Percentiles rank a stretch among this genome's conserved stretches.
Evolutionary conservation across 805 yeast species (phyloP).

Genomic region (Teunomyces pallodes): DNA sequence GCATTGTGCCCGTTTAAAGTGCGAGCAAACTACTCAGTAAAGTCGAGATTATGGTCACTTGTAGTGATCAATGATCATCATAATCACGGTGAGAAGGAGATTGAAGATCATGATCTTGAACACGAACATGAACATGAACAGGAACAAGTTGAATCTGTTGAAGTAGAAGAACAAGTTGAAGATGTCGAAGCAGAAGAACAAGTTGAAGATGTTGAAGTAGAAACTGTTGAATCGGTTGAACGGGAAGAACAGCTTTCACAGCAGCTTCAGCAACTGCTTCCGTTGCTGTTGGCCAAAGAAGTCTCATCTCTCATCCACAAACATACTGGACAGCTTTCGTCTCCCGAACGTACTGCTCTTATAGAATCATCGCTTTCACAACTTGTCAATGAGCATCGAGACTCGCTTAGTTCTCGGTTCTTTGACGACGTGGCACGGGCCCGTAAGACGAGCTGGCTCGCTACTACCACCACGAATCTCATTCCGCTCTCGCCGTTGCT

Average conservation of each 20-base stretch:
- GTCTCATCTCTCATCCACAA: conserved; percentile 7
- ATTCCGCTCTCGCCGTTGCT: conserved; percentile 31
- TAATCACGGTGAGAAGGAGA: conserved; percentile 40
- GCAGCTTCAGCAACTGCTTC: background rate
- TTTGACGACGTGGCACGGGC: conserved; percentile 4
- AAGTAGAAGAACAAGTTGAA: background rate
- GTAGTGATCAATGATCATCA: conserved; percentile 60
- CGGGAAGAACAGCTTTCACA: background rate
- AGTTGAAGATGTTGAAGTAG: background rate
- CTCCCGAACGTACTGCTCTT: conserved; percentile 8
- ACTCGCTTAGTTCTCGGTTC: conserved; percentile 7
- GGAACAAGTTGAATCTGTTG: background rate
- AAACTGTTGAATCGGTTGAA: background rate
- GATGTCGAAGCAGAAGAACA: background rate
- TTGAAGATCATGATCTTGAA: background rate
- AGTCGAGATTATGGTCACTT: conserved; percentile 55
- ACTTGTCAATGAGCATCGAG: conserved; percentile 11
- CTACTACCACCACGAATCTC: conserved; percentile 15
- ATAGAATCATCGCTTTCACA: conserved; percentile 12
- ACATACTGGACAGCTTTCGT: conserved; percentile 3
- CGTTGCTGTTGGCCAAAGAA: background rate
- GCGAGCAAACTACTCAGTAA: conserved; percentile 57
- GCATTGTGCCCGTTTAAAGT: conserved; percentile 62
- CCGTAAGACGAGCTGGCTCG: background rate
- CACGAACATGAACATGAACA: background rate